Conservation (phyloP, 495 filamentous ascomycete genomes). For the Immersiella caudata region DNA sequence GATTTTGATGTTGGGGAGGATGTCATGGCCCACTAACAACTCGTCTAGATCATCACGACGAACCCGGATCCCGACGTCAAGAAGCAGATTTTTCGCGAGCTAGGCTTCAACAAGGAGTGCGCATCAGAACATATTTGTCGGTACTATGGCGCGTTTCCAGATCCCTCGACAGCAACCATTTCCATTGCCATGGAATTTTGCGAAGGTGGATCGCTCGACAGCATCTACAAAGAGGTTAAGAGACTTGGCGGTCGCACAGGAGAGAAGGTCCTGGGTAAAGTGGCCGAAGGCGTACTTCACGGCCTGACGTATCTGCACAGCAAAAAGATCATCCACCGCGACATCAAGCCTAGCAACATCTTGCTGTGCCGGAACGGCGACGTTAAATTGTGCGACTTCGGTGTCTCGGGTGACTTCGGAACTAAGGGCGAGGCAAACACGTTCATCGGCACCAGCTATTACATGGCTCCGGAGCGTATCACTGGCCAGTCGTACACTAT, state of each 20-base stretch:
- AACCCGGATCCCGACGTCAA: conserved; percentile 97
- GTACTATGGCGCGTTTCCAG: conserved; percentile 96
- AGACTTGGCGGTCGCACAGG: conserved; percentile 91
- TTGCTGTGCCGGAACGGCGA: conserved; percentile 89
- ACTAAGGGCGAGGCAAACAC: conserved; percentile 98
- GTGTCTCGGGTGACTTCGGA: conserved; percentile 95
- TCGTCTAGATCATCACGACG: conserved; percentile 85
- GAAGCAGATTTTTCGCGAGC: conserved; percentile 93
- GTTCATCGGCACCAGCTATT: conserved; percentile 98
- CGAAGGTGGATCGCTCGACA: conserved; percentile 92
- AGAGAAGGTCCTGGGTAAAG: conserved; percentile 97
- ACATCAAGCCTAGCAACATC: conserved; percentile 98
- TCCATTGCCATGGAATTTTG: conserved; percentile 99
- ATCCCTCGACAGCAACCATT: conserved; percentile 89
- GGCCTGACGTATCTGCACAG: conserved; percentile 95
- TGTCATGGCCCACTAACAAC: conserved; percentile 29
- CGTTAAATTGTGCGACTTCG: conserved; percentile 98
- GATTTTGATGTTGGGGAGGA: background rate
- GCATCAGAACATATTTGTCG: conserved; percentile 91
- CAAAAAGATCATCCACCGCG: conserved; percentile 96
- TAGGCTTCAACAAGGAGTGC: conserved; percentile 97
- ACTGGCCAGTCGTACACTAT: conserved; percentile 97
- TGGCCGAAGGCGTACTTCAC: conserved; percentile 92
- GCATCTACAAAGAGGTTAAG: conserved; percentile 96
- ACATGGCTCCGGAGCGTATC: conserved; percentile 98